Conservation (phyloP, 1,139 yeast genomes). For the Ogataea hybrid region DNA sequence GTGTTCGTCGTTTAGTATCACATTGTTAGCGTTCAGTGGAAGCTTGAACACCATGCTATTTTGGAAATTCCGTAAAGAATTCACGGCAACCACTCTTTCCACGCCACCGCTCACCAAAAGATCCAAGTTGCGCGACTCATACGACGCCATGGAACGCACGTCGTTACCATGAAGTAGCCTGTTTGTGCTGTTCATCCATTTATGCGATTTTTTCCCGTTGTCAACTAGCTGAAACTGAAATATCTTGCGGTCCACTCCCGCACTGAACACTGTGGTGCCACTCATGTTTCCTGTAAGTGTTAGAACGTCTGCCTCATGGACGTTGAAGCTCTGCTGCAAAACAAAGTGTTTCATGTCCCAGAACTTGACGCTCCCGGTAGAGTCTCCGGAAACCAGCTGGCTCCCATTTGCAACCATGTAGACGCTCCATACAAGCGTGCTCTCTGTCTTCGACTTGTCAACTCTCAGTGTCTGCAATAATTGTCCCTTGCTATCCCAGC, state of each 20-base stretch:
- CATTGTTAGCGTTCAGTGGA: slow-evolving; percentile 59
- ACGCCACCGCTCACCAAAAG: slow-evolving; percentile 87
- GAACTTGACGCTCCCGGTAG: slow-evolving; percentile 88
- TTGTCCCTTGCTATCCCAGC: slow-evolving; percentile 53
- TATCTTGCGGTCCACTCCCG: slow-evolving; percentile 93
- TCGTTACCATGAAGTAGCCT: slow-evolving; percentile 88
- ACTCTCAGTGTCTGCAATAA: slow-evolving; percentile 45
- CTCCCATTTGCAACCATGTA: slow-evolving; percentile 56
- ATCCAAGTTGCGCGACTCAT: slow-evolving; percentile 67
- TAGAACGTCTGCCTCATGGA: slow-evolving; percentile 91
- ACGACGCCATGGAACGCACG: slow-evolving; percentile 73
- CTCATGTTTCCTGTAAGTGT: slow-evolving; percentile 62
- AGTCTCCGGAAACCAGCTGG: slow-evolving; percentile 90
- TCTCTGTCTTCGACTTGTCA: slow-evolving; percentile 56
- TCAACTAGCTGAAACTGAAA: slow-evolving; percentile 56
- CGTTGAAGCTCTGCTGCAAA: slow-evolving; percentile 73
- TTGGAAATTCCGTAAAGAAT: slow-evolving; percentile 64
- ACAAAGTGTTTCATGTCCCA: slow-evolving; percentile 86
- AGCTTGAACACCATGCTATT: slow-evolving; percentile 75
- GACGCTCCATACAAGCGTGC: slow-evolving; percentile 79
- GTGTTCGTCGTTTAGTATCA: slow-evolving; percentile 46
- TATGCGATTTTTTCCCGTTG: slow-evolving; percentile 31
- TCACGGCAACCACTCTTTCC: slow-evolving; percentile 75
- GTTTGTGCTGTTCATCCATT: slow-evolving; percentile 82
- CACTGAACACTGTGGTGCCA: slow-evolving; percentile 72